These are phyloP conservation scores for Gossypium aridum DNA, from an alignment of 441 rosid genomes.

Conservation along the genomic window DNA sequence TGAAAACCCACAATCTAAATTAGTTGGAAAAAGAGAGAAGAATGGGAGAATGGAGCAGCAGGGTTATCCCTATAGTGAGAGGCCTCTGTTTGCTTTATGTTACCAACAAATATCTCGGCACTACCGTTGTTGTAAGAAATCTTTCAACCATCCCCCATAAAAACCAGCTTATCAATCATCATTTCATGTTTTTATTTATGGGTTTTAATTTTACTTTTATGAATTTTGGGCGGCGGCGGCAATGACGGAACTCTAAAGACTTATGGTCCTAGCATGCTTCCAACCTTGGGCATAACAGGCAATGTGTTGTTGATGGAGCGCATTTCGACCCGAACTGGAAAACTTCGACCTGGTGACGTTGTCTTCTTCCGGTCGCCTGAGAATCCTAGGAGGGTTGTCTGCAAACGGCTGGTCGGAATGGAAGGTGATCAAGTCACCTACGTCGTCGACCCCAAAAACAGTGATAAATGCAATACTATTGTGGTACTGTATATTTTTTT, in stretches of 20 bases:
- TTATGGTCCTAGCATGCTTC: constrained; percentile 77
- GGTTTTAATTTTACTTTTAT: neutral
- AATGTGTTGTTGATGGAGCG: constrained; percentile 48
- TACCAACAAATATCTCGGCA: constrained; percentile 36
- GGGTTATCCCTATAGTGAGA: constrained; percentile 15
- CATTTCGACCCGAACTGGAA: constrained; percentile 36
- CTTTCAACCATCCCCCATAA: neutral
- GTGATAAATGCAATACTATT: constrained; percentile 28
- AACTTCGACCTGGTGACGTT: constrained; percentile 53
- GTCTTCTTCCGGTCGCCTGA: constrained; percentile 62
- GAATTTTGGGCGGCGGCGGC: neutral
- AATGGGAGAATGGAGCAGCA: constrained; percentile 13
- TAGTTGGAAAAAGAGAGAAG: neutral
- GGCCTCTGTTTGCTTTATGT: constrained; percentile 47
- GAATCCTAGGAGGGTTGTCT: constrained; percentile 35
- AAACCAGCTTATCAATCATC: neutral
- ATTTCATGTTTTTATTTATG: neutral
- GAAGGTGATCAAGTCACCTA: constrained; percentile 62
- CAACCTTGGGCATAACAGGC: constrained; percentile 48
- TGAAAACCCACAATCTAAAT: too few species aligned
- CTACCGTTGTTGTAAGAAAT: constrained; percentile 33
- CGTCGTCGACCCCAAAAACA: constrained; percentile 38
- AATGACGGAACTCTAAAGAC: constrained; percentile 25
- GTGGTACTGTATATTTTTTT: constrained; percentile 30
- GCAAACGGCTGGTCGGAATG: constrained; percentile 55